Evolutionary conservation across 345 rosid genomes (phyloP), one percentile per base, ranked within the genome.

Genomic region (Arabis alpina): DNA sequence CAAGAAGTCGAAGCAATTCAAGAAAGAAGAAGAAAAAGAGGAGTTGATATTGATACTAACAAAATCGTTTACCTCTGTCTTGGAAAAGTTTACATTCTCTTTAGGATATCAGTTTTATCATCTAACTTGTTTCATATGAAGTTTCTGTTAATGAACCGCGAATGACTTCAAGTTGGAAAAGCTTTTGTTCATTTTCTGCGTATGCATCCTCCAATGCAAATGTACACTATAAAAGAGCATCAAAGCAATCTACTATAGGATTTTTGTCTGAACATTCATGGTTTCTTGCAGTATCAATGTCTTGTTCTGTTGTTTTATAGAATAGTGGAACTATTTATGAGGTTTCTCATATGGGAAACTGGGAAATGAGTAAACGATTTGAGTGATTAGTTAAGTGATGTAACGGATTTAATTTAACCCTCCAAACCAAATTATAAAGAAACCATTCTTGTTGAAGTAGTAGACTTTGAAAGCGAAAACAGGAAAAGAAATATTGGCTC

Each of bases 1-100:
- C 79, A 63, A 24, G 81, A 86, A 77, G 79, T 61, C 4, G 5
- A 23, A 64, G 62, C 64, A 48, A n/a, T 61, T 71, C 76, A 39
- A 81, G 71, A 64, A 69, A 45, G 58, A 74, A 53, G 64, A 74
- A 65, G 11, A 67, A 54, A 43, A 45, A 24, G 50, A 43, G 25
- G n/a, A 44, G 5, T 9, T 54, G 36, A 67, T 67, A 59, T 44
- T 27, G 32, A 48, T 47, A 45, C 32, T 8, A 42, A 10, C 52
- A 10, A 1, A 50, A 60, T 28, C 47, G 2, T 52, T 54, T 47
- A 36, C 15, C 49, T 53, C 49, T 53, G 24, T 54, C 49, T 36
- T 62, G 24, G 19, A 34, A 53, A 62, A 34, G 49, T 54, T 64
- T 3, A 27, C 3, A 19, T 37, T 28, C 0, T 72, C 65, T 27